Conservation (phyloP, 1,284 basidiomycete species). For the Rhodotorula sp. region DNA sequence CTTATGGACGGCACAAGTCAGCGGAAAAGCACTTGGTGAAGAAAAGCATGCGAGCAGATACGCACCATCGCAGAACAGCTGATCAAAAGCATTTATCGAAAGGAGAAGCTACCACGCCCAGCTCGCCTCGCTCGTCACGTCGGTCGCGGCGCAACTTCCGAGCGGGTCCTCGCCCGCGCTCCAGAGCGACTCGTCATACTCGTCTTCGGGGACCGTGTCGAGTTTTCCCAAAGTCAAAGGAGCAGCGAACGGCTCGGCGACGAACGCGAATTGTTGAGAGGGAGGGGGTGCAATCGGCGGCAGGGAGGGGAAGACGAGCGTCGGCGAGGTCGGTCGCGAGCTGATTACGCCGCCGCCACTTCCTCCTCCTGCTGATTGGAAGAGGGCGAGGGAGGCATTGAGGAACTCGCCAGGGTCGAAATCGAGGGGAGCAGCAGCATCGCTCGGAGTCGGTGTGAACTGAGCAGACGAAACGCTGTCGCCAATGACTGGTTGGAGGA, state of each 20-base stretch:
- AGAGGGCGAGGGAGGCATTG: background rate
- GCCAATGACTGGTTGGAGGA: background rate
- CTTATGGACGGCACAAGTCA: too few species aligned
- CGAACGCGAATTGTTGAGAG: background rate
- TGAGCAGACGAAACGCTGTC: too few species aligned
- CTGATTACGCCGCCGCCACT: background rate
- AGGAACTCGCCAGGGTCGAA: background rate
- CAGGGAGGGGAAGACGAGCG: background rate
- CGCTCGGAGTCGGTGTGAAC: too few species aligned
- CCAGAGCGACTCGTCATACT: constrained; percentile 15
- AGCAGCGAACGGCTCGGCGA: background rate
- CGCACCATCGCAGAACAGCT: background rate
- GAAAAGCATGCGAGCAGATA: background rate
- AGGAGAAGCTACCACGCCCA: constrained; percentile 7
- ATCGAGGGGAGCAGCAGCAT: background rate
- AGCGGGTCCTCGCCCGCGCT: constrained; percentile 15
- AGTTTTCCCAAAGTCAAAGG: background rate
- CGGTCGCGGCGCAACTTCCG: constrained; percentile 7
- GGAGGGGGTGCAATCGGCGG: background rate
- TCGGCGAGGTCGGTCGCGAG: constrained; percentile 6
- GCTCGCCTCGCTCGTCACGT: constrained; percentile 21
- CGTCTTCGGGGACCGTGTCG: background rate
- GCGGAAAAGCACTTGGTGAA: too few species aligned
- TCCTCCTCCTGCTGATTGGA: background rate
- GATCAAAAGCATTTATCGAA: background rate